Evolutionary conservation across 208 protist genomes (phyloP), one percentile per base, ranked within the genome.

Genomic region (Novymonas esmeraldas): DNA sequence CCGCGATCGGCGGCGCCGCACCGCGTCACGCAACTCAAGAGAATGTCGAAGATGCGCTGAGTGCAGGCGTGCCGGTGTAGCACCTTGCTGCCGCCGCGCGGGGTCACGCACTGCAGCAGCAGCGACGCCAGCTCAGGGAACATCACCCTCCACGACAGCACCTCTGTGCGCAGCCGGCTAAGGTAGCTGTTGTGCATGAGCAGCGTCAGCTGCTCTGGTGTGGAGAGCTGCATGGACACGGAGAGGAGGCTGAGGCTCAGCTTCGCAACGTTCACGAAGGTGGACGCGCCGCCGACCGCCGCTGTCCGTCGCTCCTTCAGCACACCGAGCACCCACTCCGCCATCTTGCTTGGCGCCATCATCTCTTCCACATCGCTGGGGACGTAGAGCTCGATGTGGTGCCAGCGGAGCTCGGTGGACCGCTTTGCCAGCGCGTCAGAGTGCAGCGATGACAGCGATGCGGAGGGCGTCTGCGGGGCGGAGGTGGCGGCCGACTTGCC

Each of bases 171-270:
- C 49, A 96, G 70, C 7, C 41, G 57, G 28, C 69, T 61, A 36
- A 96, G 49, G 49, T 73, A 67, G 42, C 56, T 59, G 50, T 78
- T 69, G 57, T 69, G 64, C 22, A 90, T 50, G 28, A 89, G 46
- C 39, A 67, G 14, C 38, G 79, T 67, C 18, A 95, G 59, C 59
- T 83, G 82, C 28, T 82, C 77, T n/a, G 67, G 84, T 44, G 44
- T 82, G 16, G 84, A 66, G 33, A 90, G 61, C 44, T 83, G 84
- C 86, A 96, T 84, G 26, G 84, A 62, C 1, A 78, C 81, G 24
- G 74, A 76, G 6, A 96, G 28, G 70, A 93, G 86, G 33, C 63
- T 69, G 13, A 92, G 38, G 68, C 82, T 91, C n/a, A 94, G 81
- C 52, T 77, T 77, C 18, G 86, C 83, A 16, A 89, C 63, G 41